Conservation (phyloP, 1,284 basidiomycete species). For the Hemileia vastatrix region DNA sequence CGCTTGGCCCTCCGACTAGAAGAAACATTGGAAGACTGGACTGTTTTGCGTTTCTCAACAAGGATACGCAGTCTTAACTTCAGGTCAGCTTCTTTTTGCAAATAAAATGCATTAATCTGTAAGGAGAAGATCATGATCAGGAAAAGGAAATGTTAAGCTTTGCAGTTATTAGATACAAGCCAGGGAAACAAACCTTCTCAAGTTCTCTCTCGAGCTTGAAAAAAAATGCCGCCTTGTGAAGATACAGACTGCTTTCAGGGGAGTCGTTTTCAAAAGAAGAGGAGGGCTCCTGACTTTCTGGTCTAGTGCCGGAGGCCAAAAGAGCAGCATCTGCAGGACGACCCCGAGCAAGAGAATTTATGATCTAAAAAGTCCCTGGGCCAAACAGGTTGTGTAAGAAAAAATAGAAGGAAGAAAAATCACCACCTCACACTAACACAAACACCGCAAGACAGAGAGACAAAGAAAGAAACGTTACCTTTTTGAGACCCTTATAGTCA, state of each 20-base stretch:
- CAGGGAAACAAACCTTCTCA: constrained; percentile 56
- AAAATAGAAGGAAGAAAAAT: neutral
- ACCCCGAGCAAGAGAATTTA: constrained; percentile 90
- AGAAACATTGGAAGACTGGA: constrained; percentile 39
- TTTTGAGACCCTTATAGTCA: constrained; percentile 97
- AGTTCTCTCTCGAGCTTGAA: constrained; percentile 96
- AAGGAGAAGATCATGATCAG: neutral
- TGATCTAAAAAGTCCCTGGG: constrained; percentile 53
- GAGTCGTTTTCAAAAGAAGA: no score
- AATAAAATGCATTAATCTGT: constrained; percentile 94
- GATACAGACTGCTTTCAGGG: constrained; percentile 53
- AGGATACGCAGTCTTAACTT: constrained; percentile 83
- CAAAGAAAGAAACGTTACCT: constrained; percentile 41
- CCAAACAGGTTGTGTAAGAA: constrained; percentile 1
- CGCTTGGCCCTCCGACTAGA: constrained; percentile 47
- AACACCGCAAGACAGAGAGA: neutral
- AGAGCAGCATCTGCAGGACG: constrained; percentile 79
- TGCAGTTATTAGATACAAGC: neutral
- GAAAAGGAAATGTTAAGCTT: neutral
- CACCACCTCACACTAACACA: no score
- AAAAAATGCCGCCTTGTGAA: constrained; percentile 96
- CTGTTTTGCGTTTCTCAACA: constrained; percentile 66
- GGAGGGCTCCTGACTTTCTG: no score
- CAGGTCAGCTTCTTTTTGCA: constrained; percentile 93
- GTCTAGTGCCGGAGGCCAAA: constrained; percentile 70